Evolutionary conservation across 176 grass and related monocot species (phyloP).

Genomic region (Alopecurus myosuroides): DNA sequence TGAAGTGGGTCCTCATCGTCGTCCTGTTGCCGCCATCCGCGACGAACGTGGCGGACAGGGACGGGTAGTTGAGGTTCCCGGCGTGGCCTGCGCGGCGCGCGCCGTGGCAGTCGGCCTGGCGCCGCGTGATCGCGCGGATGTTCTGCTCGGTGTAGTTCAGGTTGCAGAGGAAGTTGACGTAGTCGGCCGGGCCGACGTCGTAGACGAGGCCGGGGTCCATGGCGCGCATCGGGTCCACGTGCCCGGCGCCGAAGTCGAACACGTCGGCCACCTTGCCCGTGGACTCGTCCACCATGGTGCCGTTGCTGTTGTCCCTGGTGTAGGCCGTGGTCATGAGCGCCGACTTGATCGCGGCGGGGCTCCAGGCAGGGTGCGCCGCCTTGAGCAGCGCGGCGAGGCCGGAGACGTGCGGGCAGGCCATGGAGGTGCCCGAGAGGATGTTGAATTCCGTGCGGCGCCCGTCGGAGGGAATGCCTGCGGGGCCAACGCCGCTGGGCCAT

Average conservation of each 20-base stretch:
- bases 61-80: constrained; percentile 89
- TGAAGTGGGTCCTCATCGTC: constrained; percentile 63
- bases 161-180: constrained; percentile 78
- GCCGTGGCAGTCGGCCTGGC: constrained; percentile 47
- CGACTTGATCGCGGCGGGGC: constrained; percentile 86
- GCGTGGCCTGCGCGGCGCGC: constrained; percentile 62
- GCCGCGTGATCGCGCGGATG: constrained; percentile 77
- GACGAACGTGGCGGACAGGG: constrained; percentile 53
- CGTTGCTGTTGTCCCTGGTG: constrained; percentile 61
- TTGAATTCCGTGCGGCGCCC: constrained; percentile 72
- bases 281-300: constrained; percentile 75
- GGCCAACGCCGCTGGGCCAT: constrained; percentile 75
- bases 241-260: constrained; percentile 78
- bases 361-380: constrained; percentile 83
- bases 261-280: constrained; percentile 44
- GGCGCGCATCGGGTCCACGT: constrained; percentile 88
- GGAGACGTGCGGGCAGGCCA: constrained; percentile 94
- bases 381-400: constrained; percentile 89
- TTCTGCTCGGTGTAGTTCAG: constrained; percentile 87
- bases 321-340: constrained; percentile 91
- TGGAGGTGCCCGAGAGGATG: constrained; percentile 92
- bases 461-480: constrained; percentile 71
- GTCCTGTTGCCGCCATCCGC: constrained; percentile 2
- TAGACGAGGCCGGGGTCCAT: constrained; percentile 94
- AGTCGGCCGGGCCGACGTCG: constrained; percentile 47